Percentiles rank a stretch among this genome's conserved stretches.
phyloP scores from a whole-genome alignment of 2,329 filamentous ascomycete genomes.

The Cytospora piceicola region DNA sequence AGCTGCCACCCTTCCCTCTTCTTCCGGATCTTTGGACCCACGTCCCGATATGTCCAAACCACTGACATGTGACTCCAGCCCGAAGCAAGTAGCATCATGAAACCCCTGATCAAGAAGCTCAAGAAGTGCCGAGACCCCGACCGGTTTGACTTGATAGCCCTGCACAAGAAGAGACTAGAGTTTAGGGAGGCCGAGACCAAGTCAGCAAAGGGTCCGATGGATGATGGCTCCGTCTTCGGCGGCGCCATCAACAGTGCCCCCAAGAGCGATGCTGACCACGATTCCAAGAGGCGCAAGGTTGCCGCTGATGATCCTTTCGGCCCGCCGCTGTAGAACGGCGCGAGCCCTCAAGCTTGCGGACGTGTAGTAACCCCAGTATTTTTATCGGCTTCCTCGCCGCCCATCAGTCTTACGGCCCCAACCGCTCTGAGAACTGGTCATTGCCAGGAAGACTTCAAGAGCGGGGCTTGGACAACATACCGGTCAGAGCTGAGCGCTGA shows the following conservation, averaged over 20 bases:
- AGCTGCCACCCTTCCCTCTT: slow-evolving; percentile 32
- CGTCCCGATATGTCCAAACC: not conserved
- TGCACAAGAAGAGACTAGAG: slow-evolving; percentile 67
- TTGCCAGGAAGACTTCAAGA: not conserved
- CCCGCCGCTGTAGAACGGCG: slow-evolving; percentile 41
- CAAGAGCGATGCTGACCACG: slow-evolving; percentile 37
- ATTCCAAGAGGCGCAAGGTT: slow-evolving; percentile 53
- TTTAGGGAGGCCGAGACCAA: slow-evolving; percentile 43
- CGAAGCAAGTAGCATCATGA: slow-evolving; percentile 54
- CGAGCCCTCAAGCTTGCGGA: not conserved
- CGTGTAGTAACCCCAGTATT: not conserved
- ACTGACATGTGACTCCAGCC: slow-evolving; percentile 44
- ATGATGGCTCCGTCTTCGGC: slow-evolving; percentile 54
- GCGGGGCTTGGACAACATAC: not conserved
- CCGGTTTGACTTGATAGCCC: slow-evolving; percentile 70
- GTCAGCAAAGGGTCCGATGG: slow-evolving; percentile 38
- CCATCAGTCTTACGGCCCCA: not conserved
- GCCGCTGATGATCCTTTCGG: slow-evolving; percentile 54
- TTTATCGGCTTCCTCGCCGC: not conserved
- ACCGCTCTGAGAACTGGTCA: not conserved
- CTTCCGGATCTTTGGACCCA: slow-evolving; percentile 26
- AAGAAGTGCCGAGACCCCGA: slow-evolving; percentile 75
- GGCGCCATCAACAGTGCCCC: slow-evolving; percentile 35
- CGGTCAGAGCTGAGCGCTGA: not conserved
- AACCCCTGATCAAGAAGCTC: slow-evolving; percentile 69